Base-by-base conservation (phyloP, 805 yeast species). In the Ogataea methanolica region DNA sequence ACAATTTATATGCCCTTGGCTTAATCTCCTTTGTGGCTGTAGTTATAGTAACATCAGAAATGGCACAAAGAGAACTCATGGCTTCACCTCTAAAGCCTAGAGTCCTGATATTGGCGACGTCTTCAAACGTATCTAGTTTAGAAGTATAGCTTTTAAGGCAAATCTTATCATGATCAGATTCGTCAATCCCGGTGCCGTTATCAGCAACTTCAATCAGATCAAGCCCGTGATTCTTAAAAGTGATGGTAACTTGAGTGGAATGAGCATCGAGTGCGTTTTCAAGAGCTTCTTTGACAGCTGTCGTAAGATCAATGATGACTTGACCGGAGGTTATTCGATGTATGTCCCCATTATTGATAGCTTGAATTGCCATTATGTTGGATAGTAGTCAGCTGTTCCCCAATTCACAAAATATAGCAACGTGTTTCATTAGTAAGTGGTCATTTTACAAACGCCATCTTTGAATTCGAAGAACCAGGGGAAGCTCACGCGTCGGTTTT, bases 251-350 rank as follows among this genome's bases (percentile, higher is more conserved):
- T 44, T 77, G 78, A 0, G 78, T 72, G 9, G 94, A 77, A 21
- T 74, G 65, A 0, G 97, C 94, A 67, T 94, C 99, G 6, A 92
- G 68, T 31, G 94, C 71, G 62, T 92, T 92, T 58, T 92, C 99
- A 2, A 94, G 73, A 1, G 91, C 68, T 62, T 92, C 99, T 61
- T 92, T 92, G 31, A 85, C 82, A 0, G 88, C 85, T 0, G 92
- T 80, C 0, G 79, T 72, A 39, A 94, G 66, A 56, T 88, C 96
- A 5, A 83, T 78, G 12, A 94, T 86, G 14, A 94, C 98, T 63
- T 94, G 99, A 0, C 97, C 97, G 0, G 97, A 88, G 0, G 97
- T 89, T 48, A 92, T 80, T 49, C 76, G 72, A 54, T 86, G 88
- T 6, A 90, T 74, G 55, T 91, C 96, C 9, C 57, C 55, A 1